phyloP scores from a whole-genome alignment of 2,329 filamentous ascomycete species.

The Penicillium aurantiogriseum region DNA sequence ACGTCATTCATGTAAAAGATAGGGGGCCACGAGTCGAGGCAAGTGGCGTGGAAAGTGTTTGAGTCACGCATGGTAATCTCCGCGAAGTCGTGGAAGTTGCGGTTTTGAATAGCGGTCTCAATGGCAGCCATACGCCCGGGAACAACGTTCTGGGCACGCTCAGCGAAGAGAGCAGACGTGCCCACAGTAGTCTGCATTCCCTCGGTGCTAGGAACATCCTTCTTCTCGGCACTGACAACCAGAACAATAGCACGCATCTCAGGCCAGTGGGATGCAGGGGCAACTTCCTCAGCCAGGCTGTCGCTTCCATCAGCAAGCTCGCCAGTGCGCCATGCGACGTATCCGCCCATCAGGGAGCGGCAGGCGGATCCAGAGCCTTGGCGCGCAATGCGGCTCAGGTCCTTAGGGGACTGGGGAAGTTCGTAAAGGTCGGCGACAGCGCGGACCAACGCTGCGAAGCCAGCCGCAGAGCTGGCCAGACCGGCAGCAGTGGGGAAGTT shows the following conservation, averaged over 20 bases:
- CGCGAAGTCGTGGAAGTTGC: slow-evolving; percentile 83
- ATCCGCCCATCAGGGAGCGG: slow-evolving; percentile 88
- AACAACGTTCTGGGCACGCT: slow-evolving; percentile 72
- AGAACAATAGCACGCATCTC: slow-evolving; percentile 90
- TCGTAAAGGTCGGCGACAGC: slow-evolving; percentile 88
- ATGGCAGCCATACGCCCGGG: slow-evolving; percentile 80
- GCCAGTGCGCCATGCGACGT: slow-evolving; percentile 91
- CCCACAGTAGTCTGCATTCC: slow-evolving; percentile 97
- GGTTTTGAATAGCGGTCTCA: slow-evolving; percentile 73
- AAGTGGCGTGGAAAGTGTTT: slow-evolving; percentile 95
- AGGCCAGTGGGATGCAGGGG: slow-evolving; percentile 87
- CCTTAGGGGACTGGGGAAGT: slow-evolving; percentile 74
- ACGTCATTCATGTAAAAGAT: slow-evolving; percentile 99
- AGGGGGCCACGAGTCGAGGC: slow-evolving; percentile 90
- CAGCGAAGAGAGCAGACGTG: slow-evolving; percentile 82
- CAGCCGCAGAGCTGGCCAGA: slow-evolving; percentile 66
- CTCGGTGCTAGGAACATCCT: slow-evolving; percentile 85
- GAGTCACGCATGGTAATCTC: slow-evolving; percentile 94
- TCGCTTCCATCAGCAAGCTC: slow-evolving; percentile 74
- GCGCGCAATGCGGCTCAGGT: slow-evolving; percentile 83
- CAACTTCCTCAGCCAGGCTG: slow-evolving; percentile 83
- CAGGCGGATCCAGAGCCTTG: slow-evolving; percentile 96
- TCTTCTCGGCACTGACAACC: slow-evolving; percentile 90
- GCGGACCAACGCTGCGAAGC: slow-evolving; percentile 67
- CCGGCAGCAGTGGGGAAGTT: slow-evolving; percentile 98